Evolutionary conservation across 1,284 basidiomycete genomes (phyloP), one percentile per base, ranked within the genome.

Genomic region (Rhodotorula glutinis): DNA sequence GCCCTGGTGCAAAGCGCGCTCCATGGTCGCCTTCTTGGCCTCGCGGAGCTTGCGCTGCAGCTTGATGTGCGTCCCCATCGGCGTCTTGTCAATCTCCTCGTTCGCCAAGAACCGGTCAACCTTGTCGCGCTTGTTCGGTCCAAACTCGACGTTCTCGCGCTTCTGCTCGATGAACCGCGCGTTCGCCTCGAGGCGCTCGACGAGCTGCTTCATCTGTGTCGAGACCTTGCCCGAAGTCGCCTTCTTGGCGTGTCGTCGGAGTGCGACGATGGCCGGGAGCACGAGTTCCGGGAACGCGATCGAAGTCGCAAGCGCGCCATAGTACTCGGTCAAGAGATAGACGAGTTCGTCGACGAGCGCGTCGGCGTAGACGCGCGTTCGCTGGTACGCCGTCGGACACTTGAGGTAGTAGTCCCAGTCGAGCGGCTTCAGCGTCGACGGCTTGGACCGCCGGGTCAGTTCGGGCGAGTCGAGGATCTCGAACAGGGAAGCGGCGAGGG

Each of bases 271-370:
- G 47, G 94, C 81, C 2, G 95, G 92, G n/a, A 98, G 85, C 19
- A 87, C 84, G 60, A 96, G 82, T 80, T 99, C 96, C 2, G 95
- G 95, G 81, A 97, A 97, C 0, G 91, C 91, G 64, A 98, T 88
- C 78, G 89, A 90, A 1, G 70, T 81, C 77, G 81, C 76, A 82
- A 90, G 67, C 80, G 80, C 62, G 84, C 84, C 78, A 67, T 81
- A 81, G 85, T 90, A 92, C 79, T 95, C 91, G 16, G 88, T 87
- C 52, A 97, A 82, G 25, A 92, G 79, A 79, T 85, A 92, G 9
- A 84, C 79, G 25, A 87, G 82, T 79, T 98, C 96, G 65, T 97
- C 92, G 2, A 87, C 84, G 41, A 98, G 80, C 9, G 86, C 87
- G 76, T 95, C 93, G 64, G 85, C 83, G 79, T 94, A 94, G 41